phyloP scores from a whole-genome alignment of 106 monocot species.

The Posidonia australis region DNA sequence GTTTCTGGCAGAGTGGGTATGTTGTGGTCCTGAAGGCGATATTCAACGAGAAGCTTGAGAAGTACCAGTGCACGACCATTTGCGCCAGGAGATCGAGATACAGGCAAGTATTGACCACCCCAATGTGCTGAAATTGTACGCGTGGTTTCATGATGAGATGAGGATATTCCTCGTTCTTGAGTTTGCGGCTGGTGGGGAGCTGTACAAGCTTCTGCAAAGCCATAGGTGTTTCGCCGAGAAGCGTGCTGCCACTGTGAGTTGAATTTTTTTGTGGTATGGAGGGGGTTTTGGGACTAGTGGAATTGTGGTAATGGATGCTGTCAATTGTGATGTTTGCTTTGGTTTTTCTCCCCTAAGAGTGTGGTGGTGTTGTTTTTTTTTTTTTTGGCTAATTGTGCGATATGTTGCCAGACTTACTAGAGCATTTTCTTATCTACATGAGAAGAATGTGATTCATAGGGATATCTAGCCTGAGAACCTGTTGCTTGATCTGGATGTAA shows the following conservation, averaged over 20 bases:
- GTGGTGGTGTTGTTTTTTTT: too few species aligned
- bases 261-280: background rate
- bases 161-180: conserved; percentile 79
- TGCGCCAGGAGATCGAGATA: conserved; percentile 82
- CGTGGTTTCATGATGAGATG: conserved; percentile 78
- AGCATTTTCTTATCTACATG: conserved; percentile 73
- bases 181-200: conserved; percentile 66
- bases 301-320: background rate
- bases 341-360: background rate
- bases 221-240: conserved; percentile 52
- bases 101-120: conserved; percentile 62
- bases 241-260: conserved; percentile 67
- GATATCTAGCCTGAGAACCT: conserved; percentile 98
- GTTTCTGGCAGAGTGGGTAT: conserved; percentile 47
- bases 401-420: conserved; percentile 73
- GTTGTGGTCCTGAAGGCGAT: conserved; percentile 76
- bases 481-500: conserved; percentile 74
- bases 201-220: conserved; percentile 69
- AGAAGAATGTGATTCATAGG: conserved; percentile 92
- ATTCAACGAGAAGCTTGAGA: conserved; percentile 74
- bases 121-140: conserved; percentile 71
- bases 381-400: conserved; percentile 14
- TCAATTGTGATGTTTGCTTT: background rate
- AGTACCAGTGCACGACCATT: conserved; percentile 71
- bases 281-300: background rate